Percentiles rank a stretch among this genome's conserved stretches.
Evolutionary conservation across 768 basidiomycete species (phyloP).

Genomic region (Pleurotus sapidus): DNA sequence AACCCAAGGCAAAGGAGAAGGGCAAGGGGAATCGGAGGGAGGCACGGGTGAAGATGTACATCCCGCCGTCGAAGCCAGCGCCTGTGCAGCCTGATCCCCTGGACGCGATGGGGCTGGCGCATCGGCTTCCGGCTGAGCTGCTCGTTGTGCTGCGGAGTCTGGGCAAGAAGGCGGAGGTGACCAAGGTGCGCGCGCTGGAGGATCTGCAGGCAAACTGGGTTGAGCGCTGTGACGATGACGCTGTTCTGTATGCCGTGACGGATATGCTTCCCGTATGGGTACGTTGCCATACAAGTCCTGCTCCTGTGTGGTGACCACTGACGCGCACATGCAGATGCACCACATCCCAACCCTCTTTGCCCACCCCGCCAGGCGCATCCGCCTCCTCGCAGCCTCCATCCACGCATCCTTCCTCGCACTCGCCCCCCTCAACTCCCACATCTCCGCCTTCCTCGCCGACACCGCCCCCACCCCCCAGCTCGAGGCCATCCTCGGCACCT

Average conservation of each 20-base stretch:
- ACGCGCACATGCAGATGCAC: constrained; percentile 55
- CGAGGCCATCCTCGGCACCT: constrained; percentile 64
- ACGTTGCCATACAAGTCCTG: constrained; percentile 28
- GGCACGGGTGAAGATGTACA: constrained; percentile 81
- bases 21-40: constrained; percentile 60
- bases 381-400: constrained; percentile 52
- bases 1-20: constrained; percentile 44
- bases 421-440: constrained; percentile 40
- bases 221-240: constrained; percentile 44
- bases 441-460: constrained; percentile 50
- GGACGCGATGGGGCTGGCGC: constrained; percentile 77
- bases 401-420: constrained; percentile 68
- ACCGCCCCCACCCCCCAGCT: constrained; percentile 40
- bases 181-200: constrained; percentile 81
- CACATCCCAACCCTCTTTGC: constrained; percentile 81
- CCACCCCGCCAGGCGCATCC: constrained; percentile 77
- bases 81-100: constrained; percentile 81
- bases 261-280: constrained; percentile 92
- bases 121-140: constrained; percentile 74
- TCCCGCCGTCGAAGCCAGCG: constrained; percentile 79
- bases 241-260: constrained; percentile 35
- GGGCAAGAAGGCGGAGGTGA: constrained; percentile 87
- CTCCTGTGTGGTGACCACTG: not conserved
- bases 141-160: constrained; percentile 78
- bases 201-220: constrained; percentile 74